Evolutionary conservation across 1,284 basidiomycete species (phyloP).

Genomic region (Cystobasidium pallidum): DNA sequence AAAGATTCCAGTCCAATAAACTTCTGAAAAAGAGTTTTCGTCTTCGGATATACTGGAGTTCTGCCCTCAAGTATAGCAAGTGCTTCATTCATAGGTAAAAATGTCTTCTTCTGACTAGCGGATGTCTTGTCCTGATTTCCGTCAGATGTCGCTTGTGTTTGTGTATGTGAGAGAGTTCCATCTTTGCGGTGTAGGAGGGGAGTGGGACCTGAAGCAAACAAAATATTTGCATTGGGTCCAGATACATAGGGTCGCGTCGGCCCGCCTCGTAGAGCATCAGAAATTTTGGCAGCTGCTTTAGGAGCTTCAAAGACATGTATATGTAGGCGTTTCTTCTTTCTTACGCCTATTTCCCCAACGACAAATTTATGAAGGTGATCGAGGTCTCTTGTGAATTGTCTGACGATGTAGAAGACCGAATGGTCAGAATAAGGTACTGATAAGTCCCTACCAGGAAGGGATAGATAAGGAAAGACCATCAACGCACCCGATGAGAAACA

Average conservation of each 20-base stretch:
- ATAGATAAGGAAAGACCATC: background rate
- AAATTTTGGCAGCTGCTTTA: background rate
- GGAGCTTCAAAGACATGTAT: conserved; percentile 55
- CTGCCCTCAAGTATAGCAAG: conserved; percentile 53
- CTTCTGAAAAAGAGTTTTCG: conserved; percentile 49
- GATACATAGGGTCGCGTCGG: conserved; percentile 1
- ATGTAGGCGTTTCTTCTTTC: conserved; percentile 51
- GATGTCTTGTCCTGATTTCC: conserved; percentile 26
- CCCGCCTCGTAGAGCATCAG: background rate
- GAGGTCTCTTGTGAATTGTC: conserved; percentile 48
- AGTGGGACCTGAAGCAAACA: background rate
- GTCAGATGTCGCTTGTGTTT: background rate
- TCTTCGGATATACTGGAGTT: conserved; percentile 46
- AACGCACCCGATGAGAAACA: conserved; percentile 54
- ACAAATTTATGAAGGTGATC: conserved; percentile 51
- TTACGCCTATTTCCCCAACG: conserved; percentile 36
- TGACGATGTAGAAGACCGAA: background rate
- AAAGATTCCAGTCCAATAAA: conserved; percentile 51
- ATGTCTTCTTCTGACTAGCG: conserved; percentile 18
- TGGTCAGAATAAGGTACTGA: background rate
- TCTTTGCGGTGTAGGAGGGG: background rate
- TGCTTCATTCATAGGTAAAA: conserved; percentile 53
- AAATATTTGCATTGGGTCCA: background rate
- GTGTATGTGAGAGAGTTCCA: no score
- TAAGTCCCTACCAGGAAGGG: background rate